These are phyloP conservation scores for Camellia oleifera DNA, from an alignment of 179 eudicot species.

Conservation along the genomic window DNA sequence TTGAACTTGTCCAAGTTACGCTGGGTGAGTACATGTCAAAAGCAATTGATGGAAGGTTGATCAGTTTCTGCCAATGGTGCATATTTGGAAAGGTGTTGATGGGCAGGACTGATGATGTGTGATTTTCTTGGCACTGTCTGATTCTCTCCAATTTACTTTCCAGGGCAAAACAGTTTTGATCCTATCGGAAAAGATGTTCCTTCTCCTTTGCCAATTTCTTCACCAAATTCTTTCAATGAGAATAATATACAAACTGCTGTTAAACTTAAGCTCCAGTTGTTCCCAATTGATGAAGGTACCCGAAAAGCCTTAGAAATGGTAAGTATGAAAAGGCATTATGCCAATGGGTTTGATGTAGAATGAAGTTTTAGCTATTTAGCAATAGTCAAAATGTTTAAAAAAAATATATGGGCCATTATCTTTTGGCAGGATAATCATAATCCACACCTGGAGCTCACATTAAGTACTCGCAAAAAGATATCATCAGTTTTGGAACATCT, in stretches of 20 bases:
- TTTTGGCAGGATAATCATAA: slow-evolving; percentile 77
- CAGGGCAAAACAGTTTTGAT: slow-evolving; percentile 29
- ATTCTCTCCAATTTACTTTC: slow-evolving; percentile 10
- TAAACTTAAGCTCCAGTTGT: slow-evolving; percentile 86
- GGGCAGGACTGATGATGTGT: slow-evolving; percentile 6
- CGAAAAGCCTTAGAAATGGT: slow-evolving; percentile 86
- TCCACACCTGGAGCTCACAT: slow-evolving; percentile 92
- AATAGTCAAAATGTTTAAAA: not conserved
- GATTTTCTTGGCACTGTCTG: not conserved
- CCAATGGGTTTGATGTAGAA: not conserved
- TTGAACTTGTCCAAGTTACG: slow-evolving; percentile 35
- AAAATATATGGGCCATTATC: slow-evolving; percentile 6
- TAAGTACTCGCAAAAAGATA: slow-evolving; percentile 83
- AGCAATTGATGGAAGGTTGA: slow-evolving; percentile 8
- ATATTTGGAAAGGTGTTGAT: slow-evolving; percentile 8
- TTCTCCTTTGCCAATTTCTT: slow-evolving; percentile 25
- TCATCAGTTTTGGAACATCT: slow-evolving; percentile 90
- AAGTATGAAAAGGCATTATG: slow-evolving; percentile 16
- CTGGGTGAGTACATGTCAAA: slow-evolving; percentile 21
- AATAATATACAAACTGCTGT: slow-evolving; percentile 33
- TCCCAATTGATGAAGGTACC: slow-evolving; percentile 84
- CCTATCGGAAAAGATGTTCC: slow-evolving; percentile 28
- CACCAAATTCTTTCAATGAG: slow-evolving; percentile 26
- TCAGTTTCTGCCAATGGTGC: slow-evolving; percentile 26
- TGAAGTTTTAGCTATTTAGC: slow-evolving; percentile 4